Base-by-base conservation (phyloP, 139 green algal species). In the Eudorina sp. region DNA sequence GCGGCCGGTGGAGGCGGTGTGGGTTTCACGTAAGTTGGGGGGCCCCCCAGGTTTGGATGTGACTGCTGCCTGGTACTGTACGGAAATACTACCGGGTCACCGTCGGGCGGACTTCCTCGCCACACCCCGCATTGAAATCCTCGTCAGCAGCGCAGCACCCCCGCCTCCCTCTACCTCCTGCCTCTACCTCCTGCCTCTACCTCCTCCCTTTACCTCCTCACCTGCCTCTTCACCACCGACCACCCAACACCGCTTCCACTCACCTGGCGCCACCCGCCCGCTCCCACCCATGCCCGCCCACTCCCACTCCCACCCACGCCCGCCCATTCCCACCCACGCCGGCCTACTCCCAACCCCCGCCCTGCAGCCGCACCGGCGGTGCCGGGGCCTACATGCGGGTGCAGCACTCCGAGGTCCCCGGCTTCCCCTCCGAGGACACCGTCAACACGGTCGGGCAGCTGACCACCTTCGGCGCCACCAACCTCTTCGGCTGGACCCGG, bases 401-500 rank as follows among this genome's bases (percentile, higher is more conserved):
- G 31, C n/a, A 29, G 31, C 81, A 87, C 81, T 8, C 31, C 11
- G 64, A 87, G 58, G 45, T 46, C 45, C 62, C 81, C 7, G 81
- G 21, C 64, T 51, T 68, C 25, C 13, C 31, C 31, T 53, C 62
- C 5, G 31, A 36, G n/a, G 45, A 53, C 34, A 2, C 11, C 21
- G 51, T 38, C 31, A 68, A 78, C 34, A 68, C 19, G 19, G 60
- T 43, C n/a, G 81, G 40, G 1, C 19, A 51, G 45, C 18, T 87
- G 31, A 40, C n/a, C 27, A 79, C 62, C 23, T 87, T 87, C 43
- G 81, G 64, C 23, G 81, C 81, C 43, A 87, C 31, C 43, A 87
- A 87, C 43, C 43, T 87, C 18, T 87, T 79, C 21, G 81, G 81
- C 8, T 87, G 81, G 81, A 87, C 81, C 3, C 5, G 81, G 81